A percentile compares a stretch with the other conserved stretches of the same genome.
These are phyloP conservation scores for Rhizoclosmatium sp. DNA, from an alignment of 192 early-diverging fungal genomes.

Conservation along the genomic window DNA sequence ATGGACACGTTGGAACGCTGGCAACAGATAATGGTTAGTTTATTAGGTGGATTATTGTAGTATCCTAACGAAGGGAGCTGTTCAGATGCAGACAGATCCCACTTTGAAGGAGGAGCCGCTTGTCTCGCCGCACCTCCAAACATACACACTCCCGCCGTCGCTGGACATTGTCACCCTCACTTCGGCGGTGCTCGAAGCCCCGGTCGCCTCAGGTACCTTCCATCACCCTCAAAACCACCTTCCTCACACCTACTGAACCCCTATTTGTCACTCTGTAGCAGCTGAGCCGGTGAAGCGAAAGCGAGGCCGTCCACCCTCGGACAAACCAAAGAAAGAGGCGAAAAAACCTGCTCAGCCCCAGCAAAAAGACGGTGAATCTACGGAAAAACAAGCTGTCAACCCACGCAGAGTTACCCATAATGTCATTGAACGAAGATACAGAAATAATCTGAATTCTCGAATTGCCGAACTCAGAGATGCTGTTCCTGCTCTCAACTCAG, in stretches of 20 bases:
- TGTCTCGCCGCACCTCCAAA: neutral
- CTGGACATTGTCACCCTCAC: neutral
- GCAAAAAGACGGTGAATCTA: neutral
- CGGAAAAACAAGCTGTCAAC: neutral
- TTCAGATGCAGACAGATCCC: too few relatives aligned
- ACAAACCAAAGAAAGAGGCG: neutral
- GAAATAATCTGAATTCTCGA: constrained; percentile 97
- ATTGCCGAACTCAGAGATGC: constrained; percentile 86
- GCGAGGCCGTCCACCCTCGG: constrained; percentile 19
- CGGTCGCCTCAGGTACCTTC: neutral
- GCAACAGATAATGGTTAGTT: constrained; percentile 6
- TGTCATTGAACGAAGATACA: constrained; percentile 91
- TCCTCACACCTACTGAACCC: neutral
- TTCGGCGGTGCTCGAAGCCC: neutral
- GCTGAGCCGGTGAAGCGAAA: constrained; percentile 15
- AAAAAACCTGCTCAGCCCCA: neutral
- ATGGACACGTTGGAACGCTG: neutral
- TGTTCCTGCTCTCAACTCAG: constrained; percentile 78
- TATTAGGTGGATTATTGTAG: neutral
- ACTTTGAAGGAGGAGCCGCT: neutral
- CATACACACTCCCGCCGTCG: neutral
- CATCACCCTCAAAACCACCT: neutral
- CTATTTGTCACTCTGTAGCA: neutral
- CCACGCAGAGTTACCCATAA: constrained; percentile 92
- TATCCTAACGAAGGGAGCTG: too few relatives aligned